Base-by-base conservation (phyloP, 345 rosid genomes). In the Bruguiera parviflora region DNA sequence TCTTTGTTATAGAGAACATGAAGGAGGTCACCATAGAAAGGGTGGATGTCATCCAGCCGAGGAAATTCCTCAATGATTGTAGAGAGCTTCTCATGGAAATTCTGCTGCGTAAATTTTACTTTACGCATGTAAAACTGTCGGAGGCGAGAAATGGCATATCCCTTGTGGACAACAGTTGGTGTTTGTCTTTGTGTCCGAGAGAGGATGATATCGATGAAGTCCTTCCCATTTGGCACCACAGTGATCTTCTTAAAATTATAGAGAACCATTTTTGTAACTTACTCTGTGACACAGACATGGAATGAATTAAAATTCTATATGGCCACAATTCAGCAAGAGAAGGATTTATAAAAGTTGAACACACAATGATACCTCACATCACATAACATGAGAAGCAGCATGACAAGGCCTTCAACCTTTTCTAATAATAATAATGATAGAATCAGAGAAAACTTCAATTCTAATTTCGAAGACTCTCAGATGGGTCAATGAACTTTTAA, bases 171-270 rank as follows among this genome's bases (percentile, higher is more conserved):
- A 32, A 89, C 96, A 8, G 95, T 84, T 15, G 96, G 92, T 4
- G 93, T 89, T 67, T 87, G 95, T 51, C 92, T 82, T 69, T 88
- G 97, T 10, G 96, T 88, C 24, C 89, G 81, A 3, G 95, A 84
- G 9, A 83, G 86, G 68, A 77, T 84, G 47, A 82, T 80, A 53
- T 88, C 88, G 22, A 90, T 33, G 72, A 88, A 86, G 68, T 87
- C 88, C 83, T 87, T 87, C 76, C 95, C 90, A 73, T 83, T 87
- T 0, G 95, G 90, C 11, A 88, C 91, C 57, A 87, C 81, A 7
- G 87, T 88, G 64, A 88, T 92, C 72, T 80, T 85, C 77, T 85
- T 88, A 67, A 90, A 90, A 79, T 88, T 81, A 72, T 71, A 86
- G 61, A 83, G 90, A 73, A 85, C 96, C 88, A 87, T 86, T 32